These are phyloP conservation scores for Wilcoxina mikolae DNA, from an alignment of 495 filamentous ascomycete species.

Conservation along the genomic window DNA sequence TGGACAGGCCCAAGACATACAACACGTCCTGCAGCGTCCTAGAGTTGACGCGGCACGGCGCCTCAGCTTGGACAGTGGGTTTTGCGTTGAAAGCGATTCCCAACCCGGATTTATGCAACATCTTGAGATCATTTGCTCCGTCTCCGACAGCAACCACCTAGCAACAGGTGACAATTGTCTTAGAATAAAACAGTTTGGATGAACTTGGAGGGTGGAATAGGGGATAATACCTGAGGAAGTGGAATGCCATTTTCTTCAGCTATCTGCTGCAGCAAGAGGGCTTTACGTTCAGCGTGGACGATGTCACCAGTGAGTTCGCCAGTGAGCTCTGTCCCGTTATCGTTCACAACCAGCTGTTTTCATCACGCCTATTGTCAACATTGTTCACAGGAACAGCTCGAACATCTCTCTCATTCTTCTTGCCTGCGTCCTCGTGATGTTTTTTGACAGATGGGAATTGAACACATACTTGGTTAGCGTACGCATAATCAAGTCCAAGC, in stretches of 20 bases:
- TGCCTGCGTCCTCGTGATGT: too few relatives aligned
- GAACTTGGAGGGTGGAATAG: neutral
- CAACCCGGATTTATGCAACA: slow-evolving; percentile 77
- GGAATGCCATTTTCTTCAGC: slow-evolving; percentile 56
- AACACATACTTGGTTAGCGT: slow-evolving; percentile 58
- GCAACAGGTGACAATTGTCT: neutral
- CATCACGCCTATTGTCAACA: too few relatives aligned
- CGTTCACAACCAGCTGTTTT: slow-evolving; percentile 48
- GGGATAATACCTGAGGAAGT: slow-evolving; percentile 40
- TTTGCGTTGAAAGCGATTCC: slow-evolving; percentile 94
- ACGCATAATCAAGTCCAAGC: slow-evolving; percentile 70
- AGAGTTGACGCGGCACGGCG: slow-evolving; percentile 67
- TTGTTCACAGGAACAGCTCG: neutral
- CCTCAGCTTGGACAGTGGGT: slow-evolving; percentile 73
- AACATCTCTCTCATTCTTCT: too few relatives aligned
- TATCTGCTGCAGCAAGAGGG: slow-evolving; percentile 58
- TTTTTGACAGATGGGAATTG: neutral
- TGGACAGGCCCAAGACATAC: slow-evolving; percentile 64
- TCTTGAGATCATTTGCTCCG: slow-evolving; percentile 85
- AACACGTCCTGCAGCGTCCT: slow-evolving; percentile 65
- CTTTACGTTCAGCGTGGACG: slow-evolving; percentile 68
- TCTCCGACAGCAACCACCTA: slow-evolving; percentile 74
- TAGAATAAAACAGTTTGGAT: neutral
- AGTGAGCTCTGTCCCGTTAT: slow-evolving; percentile 52
- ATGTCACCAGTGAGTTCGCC: slow-evolving; percentile 66